Base-by-base conservation (phyloP, 73 alveolate species). In the Halteria grandinella region DNA sequence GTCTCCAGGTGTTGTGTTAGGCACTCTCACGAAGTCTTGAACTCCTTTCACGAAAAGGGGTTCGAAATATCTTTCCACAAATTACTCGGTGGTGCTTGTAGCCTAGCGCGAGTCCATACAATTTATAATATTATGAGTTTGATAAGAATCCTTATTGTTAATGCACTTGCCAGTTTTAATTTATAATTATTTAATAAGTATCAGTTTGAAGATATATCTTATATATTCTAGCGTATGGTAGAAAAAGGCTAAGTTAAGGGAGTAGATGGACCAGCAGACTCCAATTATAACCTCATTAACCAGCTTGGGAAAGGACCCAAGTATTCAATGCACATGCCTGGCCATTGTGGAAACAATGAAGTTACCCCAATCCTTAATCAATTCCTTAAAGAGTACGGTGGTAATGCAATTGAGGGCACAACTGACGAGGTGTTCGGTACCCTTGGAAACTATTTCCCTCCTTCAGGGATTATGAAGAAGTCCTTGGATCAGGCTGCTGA, bases 1-100 rank as follows among this genome's bases (percentile, higher is more conserved):
- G 15, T 39, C 50, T 39, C 50, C 93, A 21, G 93, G 93, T 29
- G 89, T 37, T 3, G 73, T 36, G 55, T 84, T 84, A 32, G 72
- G 82, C 25, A 84, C 73, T 63, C 70, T 49, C 29, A 84, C 70
- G 50, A 63, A 84, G 1, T 84, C 86, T 17, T 27, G 33, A 11
- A 84, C 52, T n/a, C 73, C 83, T 10, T 43, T 25, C 24, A 66
- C 3, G 47, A 66, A 66, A 1, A 6, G n/a, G 10, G 21, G 1
- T 20, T 66, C 81, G 25, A 66, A 66, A 58, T 66, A n/a, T 40
- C 47, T 58, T 5, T 66, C 81, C n/a, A 66, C 50, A 11, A 39
- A 39, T 11, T 39, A 10, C 15, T 39, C 15, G 10, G 50, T 39
- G n/a, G n/a, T n/a, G n/a, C n/a, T n/a, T n/a, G n/a, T n/a, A n/a